A percentile compares a stretch with the other conserved stretches of the same genome.
phyloP scores from a whole-genome alignment of 176 grass and related monocot species.

The Stipa capillata region DNA sequence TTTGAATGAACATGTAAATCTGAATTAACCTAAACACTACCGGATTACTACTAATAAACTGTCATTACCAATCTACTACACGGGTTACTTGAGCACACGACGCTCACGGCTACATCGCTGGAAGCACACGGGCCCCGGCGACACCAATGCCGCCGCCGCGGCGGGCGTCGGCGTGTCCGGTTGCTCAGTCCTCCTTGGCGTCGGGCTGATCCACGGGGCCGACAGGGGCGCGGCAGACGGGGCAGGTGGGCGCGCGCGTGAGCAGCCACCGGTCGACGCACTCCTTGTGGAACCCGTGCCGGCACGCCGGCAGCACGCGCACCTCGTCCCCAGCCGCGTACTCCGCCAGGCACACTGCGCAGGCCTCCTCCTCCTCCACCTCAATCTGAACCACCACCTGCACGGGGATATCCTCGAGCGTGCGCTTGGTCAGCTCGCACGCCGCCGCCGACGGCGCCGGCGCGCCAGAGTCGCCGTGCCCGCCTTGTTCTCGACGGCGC shows the following conservation, averaged over 20 bases:
- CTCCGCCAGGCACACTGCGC: constrained; percentile 44
- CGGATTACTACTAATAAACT: too few relatives aligned
- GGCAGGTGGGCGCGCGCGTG: constrained; percentile 32
- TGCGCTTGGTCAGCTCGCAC: constrained; percentile 13
- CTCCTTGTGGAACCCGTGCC: constrained; percentile 38
- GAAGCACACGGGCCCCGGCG: neutral
- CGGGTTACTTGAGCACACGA: too few relatives aligned
- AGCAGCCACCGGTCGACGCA: constrained; percentile 59
- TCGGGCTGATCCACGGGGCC: neutral
- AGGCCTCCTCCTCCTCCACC: neutral
- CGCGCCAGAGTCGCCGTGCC: neutral
- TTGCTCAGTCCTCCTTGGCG: neutral
- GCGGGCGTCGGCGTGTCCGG: neutral
- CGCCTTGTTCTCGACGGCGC: neutral
- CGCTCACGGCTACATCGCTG: neutral
- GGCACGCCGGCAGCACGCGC: constrained; percentile 31
- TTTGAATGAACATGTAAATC: too few relatives aligned
- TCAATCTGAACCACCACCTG: neutral
- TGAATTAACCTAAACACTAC: too few relatives aligned
- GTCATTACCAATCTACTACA: too few relatives aligned
- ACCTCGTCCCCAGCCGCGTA: constrained; percentile 30
- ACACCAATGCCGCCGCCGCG: too few relatives aligned
- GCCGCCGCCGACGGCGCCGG: neutral
- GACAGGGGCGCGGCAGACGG: constrained; percentile 25
- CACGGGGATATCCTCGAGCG: constrained; percentile 21